Base-by-base conservation (phyloP, 2,329 filamentous ascomycete genomes). In the Hypoxylon sp. region DNA sequence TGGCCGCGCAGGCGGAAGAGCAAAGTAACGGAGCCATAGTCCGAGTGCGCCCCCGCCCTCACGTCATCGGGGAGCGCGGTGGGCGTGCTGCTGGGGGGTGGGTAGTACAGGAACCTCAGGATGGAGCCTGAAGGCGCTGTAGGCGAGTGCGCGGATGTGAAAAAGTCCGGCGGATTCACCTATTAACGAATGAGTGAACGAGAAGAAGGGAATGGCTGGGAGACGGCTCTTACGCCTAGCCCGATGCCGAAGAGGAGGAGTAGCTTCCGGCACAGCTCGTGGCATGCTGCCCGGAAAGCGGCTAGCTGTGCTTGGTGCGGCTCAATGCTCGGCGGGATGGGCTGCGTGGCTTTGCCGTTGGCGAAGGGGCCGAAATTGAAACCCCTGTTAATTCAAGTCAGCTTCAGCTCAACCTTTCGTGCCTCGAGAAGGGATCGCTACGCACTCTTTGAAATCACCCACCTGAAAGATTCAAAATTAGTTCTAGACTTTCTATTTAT, bases 311-410 rank as follows among this genome's bases (percentile, higher is more conserved):
- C 73, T 74, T 92, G 86, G 67, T 92, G 83, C 0, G 83, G 72
- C 14, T 81, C 76, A 1, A 98, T 84, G 6, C 87, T 84, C 1
- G 82, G 75, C 0, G 95, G 94, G 1, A 98, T 83, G 7, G 91
- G 90, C 78, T 98, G 95, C 68, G 91, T 89, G 13, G 91, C 86
- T 79, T 90, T 89, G 72, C 88, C 86, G 68, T 89, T 73, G 63
- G 83, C 77, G 77, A 96, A 97, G 73, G 93, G 89, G 70, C 91
- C 93, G 76, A 98, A 91, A 82, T 98, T 99, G 85, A 98, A 95
- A 38, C 91, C 93, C 82, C 94, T 68, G 17, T 41, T 6, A 30
- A 11, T n/a, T 51, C 5, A 3, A 0, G 19, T 70, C 50, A 67
- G 64, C 53, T 25, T 43, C n/a, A 10, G 32, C 19, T 30, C 36